Conservation (phyloP, 2,329 filamentous ascomycete species). For the Botryotinia globosa region DNA sequence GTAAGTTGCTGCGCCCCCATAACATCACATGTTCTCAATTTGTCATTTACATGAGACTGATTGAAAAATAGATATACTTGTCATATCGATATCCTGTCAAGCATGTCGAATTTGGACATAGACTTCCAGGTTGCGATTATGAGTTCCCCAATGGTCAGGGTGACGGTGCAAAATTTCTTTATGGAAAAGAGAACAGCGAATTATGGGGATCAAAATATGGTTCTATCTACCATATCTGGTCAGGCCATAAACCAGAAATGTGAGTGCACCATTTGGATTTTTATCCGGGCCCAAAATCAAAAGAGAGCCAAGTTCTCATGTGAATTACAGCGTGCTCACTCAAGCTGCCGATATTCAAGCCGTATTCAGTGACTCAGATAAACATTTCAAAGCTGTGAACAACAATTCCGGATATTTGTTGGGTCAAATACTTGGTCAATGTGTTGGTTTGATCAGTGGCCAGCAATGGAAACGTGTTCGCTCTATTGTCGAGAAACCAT, state of each 20-base stretch:
- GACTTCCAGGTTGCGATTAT: slow-evolving; percentile 33
- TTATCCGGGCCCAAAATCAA: neutral
- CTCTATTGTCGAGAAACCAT: slow-evolving; percentile 25
- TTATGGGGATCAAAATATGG: slow-evolving; percentile 40
- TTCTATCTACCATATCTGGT: slow-evolving; percentile 42
- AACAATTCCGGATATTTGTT: slow-evolving; percentile 44
- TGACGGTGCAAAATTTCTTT: slow-evolving; percentile 43
- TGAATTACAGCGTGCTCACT: slow-evolving; percentile 39
- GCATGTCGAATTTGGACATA: slow-evolving; percentile 3
- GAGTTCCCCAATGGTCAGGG: slow-evolving; percentile 44
- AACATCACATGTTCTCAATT: neutral
- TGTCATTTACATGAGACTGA: neutral
- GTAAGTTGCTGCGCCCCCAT: neutral
- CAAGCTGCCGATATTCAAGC: slow-evolving; percentile 39
- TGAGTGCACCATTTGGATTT: slow-evolving; percentile 28
- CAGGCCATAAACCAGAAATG: slow-evolving; percentile 43
- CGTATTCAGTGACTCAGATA: slow-evolving; percentile 46
- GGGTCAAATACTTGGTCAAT: slow-evolving; percentile 43
- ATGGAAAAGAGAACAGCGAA: slow-evolving; percentile 38
- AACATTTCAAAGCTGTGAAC: slow-evolving; percentile 43
- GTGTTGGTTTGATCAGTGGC: slow-evolving; percentile 44
- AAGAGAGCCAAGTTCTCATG: neutral
- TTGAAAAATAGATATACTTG: slow-evolving; percentile 1
- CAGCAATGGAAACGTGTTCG: slow-evolving; percentile 36
- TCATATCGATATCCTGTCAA: slow-evolving; percentile 18